Evolutionary conservation across 2,329 filamentous ascomycete species (phyloP), one percentile per base, ranked within the genome.

Genomic region (Shiraia sp.): DNA sequence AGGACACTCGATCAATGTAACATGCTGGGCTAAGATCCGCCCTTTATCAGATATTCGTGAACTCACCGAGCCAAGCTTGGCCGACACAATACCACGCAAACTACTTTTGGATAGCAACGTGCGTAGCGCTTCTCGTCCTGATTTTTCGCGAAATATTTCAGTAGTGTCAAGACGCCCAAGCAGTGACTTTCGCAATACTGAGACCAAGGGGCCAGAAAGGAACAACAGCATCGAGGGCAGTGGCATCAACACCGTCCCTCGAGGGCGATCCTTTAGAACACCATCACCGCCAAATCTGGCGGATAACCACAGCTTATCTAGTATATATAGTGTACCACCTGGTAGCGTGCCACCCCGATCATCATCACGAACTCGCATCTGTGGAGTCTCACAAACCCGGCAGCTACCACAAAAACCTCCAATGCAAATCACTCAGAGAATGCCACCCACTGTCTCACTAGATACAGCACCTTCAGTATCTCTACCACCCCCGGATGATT

Each of bases 21-120:
- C 57, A 23, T 57, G 63, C 4, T 68, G 65, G 63, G 63, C 66
- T 7, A 62, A 67, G 35, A 53, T 66, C 29, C 70, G 75, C 32
- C 73, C 74, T 31, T 55, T 77, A 19, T 77, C 75, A 30, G 75
- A 77, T 49, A 77, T 77, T 42, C 71, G 74, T 46, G 75, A 77
- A 51, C 61, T 75, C 49, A 77, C 74, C 9, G 75, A 77, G 53
- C 73, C 75, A 19, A 76, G 72, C 47, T 53, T 77, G 15, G 67
- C 66, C 13, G 72, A 75, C 10, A 50, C 61, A 2, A 53, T 65
- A 41, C 62, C 63, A 14, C 57, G 52, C 33, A 63, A 59, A 25
- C 53, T 59, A 16, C 44, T 58, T 17, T 51, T 56, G 9, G 58
- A 62, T 9, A 47, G 41, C 27, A 33, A 60, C 6, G 42, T 40